Evolutionary conservation across 345 rosid species (phyloP).

Genomic region (Corymbia maculata): DNA sequence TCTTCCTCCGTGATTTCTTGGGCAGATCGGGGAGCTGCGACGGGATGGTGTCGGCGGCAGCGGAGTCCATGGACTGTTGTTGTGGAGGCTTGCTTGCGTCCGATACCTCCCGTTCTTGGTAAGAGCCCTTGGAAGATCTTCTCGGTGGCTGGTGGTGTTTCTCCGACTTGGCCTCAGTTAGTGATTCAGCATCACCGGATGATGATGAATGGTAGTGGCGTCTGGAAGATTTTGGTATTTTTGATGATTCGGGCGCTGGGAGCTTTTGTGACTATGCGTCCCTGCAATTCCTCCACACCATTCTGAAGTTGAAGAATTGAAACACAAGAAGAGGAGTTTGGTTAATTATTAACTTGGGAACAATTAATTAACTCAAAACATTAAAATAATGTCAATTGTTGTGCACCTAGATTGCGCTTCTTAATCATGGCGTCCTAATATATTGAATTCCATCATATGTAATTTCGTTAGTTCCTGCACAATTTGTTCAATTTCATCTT

Average conservation of each 20-base stretch:
- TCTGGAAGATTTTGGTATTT: conserved; percentile 34
- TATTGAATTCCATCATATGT: neutral
- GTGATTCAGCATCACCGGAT: conserved; percentile 18
- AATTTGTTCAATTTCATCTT: neutral
- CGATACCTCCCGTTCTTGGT: neutral
- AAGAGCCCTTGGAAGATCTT: conserved; percentile 27
- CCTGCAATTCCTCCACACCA: neutral
- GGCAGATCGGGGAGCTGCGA: conserved; percentile 10
- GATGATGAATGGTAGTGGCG: conserved; percentile 3
- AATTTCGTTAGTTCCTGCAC: neutral
- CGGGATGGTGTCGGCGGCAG: neutral
- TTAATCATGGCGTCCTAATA: neutral
- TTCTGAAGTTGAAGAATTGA: neutral
- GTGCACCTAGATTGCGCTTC: neutral
- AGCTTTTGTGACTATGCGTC: neutral
- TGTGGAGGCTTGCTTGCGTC: conserved; percentile 4
- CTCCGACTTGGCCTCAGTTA: conserved; percentile 33
- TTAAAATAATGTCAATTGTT: neutral
- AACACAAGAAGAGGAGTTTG: neutral
- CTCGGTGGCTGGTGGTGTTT: conserved; percentile 34
- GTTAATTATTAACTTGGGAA: neutral
- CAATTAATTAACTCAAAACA: neutral
- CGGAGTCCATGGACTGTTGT: neutral
- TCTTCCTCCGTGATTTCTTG: conserved; percentile 42
- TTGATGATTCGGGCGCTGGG: conserved; percentile 10